A percentile compares a stretch with the other conserved stretches of the same genome.
These are phyloP conservation scores for Verticillium dahliae DNA, from an alignment of 2,329 filamentous ascomycete species.

Conservation along the genomic window DNA sequence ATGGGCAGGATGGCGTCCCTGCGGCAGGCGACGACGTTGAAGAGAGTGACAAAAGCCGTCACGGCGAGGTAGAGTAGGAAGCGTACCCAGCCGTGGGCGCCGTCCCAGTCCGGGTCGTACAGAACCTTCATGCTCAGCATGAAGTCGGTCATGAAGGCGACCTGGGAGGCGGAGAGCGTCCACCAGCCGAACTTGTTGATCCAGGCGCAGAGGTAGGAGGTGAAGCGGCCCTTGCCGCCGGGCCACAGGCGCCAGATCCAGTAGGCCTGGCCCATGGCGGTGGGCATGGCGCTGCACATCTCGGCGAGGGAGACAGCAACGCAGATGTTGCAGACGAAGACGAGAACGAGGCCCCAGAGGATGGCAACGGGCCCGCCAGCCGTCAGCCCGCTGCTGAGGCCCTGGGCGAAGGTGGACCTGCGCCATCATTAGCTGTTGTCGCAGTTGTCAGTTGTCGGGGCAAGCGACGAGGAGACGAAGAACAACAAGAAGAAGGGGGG, in stretches of 20 bases:
- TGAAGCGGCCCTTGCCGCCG: not conserved
- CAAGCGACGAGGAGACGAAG: not conserved
- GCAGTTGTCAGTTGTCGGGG: not conserved
- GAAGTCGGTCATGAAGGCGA: conserved; percentile 53
- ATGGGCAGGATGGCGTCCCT: conserved; percentile 28
- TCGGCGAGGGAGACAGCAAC: conserved; percentile 31
- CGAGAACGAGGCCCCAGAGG: conserved; percentile 36
- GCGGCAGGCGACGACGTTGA: conserved; percentile 32
- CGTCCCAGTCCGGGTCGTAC: conserved; percentile 41
- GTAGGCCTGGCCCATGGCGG: conserved; percentile 19
- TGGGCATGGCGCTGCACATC: conserved; percentile 29
- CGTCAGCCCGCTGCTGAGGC: conserved; percentile 34
- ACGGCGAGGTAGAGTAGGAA: conserved; percentile 43
- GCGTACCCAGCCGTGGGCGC: conserved; percentile 40
- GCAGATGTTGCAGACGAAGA: conserved; percentile 30
- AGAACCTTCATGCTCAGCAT: conserved; percentile 48
- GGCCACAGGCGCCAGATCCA: not conserved
- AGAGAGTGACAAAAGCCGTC: conserved; percentile 27
- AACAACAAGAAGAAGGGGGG: no score
- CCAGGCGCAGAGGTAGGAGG: conserved; percentile 12
- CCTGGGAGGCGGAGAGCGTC: conserved; percentile 42
- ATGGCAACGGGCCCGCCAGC: conserved; percentile 38
- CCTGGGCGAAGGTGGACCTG: conserved; percentile 24
- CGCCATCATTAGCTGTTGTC: not conserved
- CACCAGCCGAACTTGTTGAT: conserved; percentile 39